These are phyloP conservation scores for Coemansia sp. DNA, from an alignment of 192 early-diverging fungal genomes.

Conservation along the genomic window DNA sequence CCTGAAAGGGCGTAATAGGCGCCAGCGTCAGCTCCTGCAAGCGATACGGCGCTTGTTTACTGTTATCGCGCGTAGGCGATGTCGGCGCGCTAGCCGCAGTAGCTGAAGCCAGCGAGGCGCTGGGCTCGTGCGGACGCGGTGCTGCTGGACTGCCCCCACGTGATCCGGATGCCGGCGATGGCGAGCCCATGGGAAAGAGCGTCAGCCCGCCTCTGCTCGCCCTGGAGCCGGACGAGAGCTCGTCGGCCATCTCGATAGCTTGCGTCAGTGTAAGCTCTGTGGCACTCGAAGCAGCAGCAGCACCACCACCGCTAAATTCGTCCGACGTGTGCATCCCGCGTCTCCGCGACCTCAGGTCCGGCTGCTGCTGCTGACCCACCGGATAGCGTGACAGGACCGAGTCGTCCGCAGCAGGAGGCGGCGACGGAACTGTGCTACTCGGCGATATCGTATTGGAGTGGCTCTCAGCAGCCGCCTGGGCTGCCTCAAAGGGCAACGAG, in stretches of 20 bases:
- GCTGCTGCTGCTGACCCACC: neutral
- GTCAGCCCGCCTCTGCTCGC: neutral
- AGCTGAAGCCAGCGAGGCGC: neutral
- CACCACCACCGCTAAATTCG: slow-evolving; percentile 12
- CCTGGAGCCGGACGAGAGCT: neutral
- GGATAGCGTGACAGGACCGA: neutral
- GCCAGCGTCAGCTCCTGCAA: neutral
- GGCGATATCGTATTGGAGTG: neutral
- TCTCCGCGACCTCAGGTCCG: slow-evolving; percentile 15
- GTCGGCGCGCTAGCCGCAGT: slow-evolving; percentile 11
- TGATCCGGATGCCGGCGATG: neutral
- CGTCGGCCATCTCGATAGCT: slow-evolving; percentile 1
- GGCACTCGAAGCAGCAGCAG: neutral
- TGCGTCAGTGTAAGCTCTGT: slow-evolving; percentile 6
- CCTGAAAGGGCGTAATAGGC: slow-evolving; percentile 6
- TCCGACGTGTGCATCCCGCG: slow-evolving; percentile 24
- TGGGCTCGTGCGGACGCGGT: neutral
- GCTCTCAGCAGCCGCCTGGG: slow-evolving; percentile 5
- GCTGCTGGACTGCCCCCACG: neutral
- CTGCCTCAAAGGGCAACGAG: slow-evolving; percentile 42
- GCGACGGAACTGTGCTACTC: neutral
- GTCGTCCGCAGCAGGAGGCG: neutral
- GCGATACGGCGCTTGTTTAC: slow-evolving; percentile 3
- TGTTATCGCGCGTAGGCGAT: slow-evolving; percentile 11
- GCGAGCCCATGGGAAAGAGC: neutral